Evolutionary conservation across 257 asterid genomes (phyloP).

Genomic region (Capsicum chinense): DNA sequence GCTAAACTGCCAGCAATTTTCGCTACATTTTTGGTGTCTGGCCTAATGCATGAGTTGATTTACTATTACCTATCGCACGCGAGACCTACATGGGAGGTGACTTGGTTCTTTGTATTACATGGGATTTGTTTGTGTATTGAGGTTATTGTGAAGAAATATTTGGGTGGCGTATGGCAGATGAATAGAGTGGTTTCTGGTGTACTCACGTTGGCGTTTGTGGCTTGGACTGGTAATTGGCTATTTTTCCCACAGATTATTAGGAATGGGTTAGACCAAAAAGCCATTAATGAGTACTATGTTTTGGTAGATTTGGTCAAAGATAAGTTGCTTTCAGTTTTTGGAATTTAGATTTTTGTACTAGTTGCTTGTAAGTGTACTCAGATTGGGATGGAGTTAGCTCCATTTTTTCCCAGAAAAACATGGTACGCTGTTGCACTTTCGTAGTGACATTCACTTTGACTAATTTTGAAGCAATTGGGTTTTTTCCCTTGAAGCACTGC

Average conservation of each 20-base stretch:
- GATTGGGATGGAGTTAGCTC: background rate
- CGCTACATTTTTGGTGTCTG: constrained; percentile 62
- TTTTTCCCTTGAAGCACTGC: no score
- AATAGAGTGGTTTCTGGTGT: constrained; percentile 45
- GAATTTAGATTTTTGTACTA: background rate
- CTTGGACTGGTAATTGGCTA: constrained; percentile 60
- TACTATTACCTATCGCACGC: constrained; percentile 50
- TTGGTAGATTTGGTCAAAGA: constrained; percentile 6
- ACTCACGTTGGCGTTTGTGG: constrained; percentile 59
- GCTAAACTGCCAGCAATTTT: constrained; percentile 44
- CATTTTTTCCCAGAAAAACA: background rate
- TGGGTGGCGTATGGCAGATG: constrained; percentile 40
- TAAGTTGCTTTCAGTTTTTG: background rate
- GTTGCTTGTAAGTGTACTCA: background rate
- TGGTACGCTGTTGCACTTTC: no score
- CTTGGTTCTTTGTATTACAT: constrained; percentile 59
- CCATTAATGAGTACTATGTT: constrained; percentile 47
- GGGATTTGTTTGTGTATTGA: constrained; percentile 52
- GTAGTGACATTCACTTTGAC: no score
- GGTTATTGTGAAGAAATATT: constrained; percentile 45
- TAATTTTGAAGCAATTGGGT: no score
- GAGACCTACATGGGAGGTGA: constrained; percentile 70
- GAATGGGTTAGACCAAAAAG: constrained; percentile 49
- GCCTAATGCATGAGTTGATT: constrained; percentile 67
- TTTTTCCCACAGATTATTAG: constrained; percentile 65